These are phyloP conservation scores for Triglochin maritima DNA, from an alignment of 106 monocot species.

Conservation along the genomic window DNA sequence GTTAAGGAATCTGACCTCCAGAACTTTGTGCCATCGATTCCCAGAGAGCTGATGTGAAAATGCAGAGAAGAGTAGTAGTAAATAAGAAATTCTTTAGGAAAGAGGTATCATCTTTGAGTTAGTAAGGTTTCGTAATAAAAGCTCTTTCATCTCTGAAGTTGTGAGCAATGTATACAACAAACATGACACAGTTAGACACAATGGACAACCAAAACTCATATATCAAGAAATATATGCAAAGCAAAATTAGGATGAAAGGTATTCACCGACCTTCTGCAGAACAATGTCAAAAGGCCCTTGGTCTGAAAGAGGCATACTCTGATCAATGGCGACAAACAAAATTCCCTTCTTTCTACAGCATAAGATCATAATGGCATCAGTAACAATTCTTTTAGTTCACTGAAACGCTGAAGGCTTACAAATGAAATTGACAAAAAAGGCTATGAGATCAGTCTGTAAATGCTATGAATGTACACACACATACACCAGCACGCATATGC, in stretches of 20 bases:
- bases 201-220: too few species aligned
- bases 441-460: background rate
- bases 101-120: too few species aligned
- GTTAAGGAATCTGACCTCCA: constrained; percentile 50
- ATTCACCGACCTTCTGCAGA: constrained; percentile 60
- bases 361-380: background rate
- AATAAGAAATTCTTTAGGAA: background rate
- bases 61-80: background rate
- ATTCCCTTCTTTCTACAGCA: constrained; percentile 79
- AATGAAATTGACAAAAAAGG: background rate
- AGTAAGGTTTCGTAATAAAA: background rate
- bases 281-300: constrained; percentile 96
- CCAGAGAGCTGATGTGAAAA: constrained; percentile 48
- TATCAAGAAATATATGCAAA: too few species aligned
- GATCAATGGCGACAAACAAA: constrained; percentile 71
- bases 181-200: too few species aligned
- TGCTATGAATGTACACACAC: background rate
- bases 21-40: constrained; percentile 65
- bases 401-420: background rate
- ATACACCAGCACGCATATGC: background rate
- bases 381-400: too few species aligned
- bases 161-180: too few species aligned
- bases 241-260: background rate
- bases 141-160: background rate
- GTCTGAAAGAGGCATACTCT: constrained; percentile 46